Base-by-base conservation (phyloP, 225 moss, liverwort and hornwort species). In the Pleurozium schreberi region DNA sequence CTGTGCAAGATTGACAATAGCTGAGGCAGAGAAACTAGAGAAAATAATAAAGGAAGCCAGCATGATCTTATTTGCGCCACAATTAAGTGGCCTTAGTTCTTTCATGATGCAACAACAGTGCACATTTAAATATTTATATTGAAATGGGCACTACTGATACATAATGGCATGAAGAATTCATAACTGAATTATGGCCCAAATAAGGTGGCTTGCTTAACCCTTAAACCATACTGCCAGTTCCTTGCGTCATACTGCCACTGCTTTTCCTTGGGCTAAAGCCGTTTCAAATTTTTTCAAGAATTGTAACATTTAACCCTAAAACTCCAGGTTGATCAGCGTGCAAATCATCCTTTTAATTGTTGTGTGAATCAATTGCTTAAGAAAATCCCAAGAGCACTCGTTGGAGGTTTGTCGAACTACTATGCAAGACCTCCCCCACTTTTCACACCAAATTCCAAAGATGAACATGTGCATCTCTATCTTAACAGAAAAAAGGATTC, bases 51-150 rank as follows among this genome's bases (percentile, higher is more conserved):
- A 0, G 3, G 0, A 26, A 78, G 13, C 6, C 17, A n/a, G 62
- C 28, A 28, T 26, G 60, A 25, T 26, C 20, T 31, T 45, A 21
- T 43, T 31, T 81, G 43, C 43, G 31, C 13, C 20, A 31, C 21
- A 4, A 31, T 26, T n/a, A 14, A 36, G 25, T 53, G 1, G 1
- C 26, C 10, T n/a, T 79, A n/a, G 10, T 26, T 78, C 4, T 78
- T 4, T 17, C 26, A n/a, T 0, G 1, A 36, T 6, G 4, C 26
- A 80, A 27, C 17, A 57, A 11, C 7, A n/a, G 0, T 27, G 58
- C 14, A 27, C 57, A n/a, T n/a, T 79, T 26, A 26, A n/a, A 63
- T 28, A 40, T 79, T 27, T 18, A 58, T 26, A n/a, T 28, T 27
- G 18, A 55, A 81, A 42, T 45, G 61, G 13, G 43, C 45, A 33